Conservation (phyloP, 225 moss, liverwort and hornwort species). For the Pseudisothecium myosuroides region DNA sequence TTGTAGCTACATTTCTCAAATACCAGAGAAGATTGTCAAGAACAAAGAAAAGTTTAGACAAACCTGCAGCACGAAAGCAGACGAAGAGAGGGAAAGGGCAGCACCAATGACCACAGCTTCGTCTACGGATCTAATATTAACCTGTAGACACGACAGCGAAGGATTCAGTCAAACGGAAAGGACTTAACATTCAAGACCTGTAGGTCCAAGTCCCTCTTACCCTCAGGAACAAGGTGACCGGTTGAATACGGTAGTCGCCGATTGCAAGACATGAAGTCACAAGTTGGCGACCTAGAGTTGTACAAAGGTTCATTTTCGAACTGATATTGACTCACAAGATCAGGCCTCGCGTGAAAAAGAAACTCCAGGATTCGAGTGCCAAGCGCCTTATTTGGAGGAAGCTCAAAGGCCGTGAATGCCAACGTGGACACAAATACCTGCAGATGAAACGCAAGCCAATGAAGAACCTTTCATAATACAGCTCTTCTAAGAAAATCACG, state of each 20-base stretch:
- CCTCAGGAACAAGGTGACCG: not conserved
- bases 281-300: not conserved
- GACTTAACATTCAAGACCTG: not conserved
- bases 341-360: constrained; percentile 86
- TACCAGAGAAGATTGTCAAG: not conserved
- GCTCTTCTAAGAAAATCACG: not conserved
- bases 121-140: constrained; percentile 81
- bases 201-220: not conserved
- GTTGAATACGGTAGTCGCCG: not conserved
- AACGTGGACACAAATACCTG: constrained; percentile 80
- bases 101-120: constrained; percentile 99
- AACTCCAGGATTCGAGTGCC: constrained; percentile 85
- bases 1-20: not conserved
- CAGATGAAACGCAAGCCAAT: not conserved
- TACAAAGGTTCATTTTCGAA: not conserved
- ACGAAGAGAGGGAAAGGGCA: constrained; percentile 94
- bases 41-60: not conserved
- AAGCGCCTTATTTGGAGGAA: constrained; percentile 82
- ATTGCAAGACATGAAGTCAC: not conserved
- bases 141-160: constrained; percentile 29
- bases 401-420: constrained; percentile 95
- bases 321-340: constrained; percentile 49
- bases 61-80: constrained; percentile 97
- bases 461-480: not conserved
- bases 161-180: not conserved